Conservation (phyloP, 352 stramenopile genomes). For the Halophytophthora polymorphica region DNA sequence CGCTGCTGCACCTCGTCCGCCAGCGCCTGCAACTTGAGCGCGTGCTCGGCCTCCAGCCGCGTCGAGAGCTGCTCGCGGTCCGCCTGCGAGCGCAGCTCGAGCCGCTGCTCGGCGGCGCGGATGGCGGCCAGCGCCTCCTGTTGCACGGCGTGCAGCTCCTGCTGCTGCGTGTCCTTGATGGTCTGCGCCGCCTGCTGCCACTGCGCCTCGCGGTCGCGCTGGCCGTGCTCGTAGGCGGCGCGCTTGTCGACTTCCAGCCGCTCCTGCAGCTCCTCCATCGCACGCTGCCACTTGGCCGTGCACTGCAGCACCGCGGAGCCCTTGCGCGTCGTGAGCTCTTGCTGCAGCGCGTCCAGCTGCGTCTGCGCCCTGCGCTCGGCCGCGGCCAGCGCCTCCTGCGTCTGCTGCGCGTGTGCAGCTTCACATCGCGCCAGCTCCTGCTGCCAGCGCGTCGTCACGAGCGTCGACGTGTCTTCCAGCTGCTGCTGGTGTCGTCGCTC, state of each 20-base stretch:
- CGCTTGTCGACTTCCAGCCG: constrained; percentile 63
- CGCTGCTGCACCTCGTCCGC: constrained; percentile 21
- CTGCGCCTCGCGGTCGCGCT: constrained; percentile 66
- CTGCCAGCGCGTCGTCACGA: constrained; percentile 31
- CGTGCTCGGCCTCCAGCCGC: constrained; percentile 34
- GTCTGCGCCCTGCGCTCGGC: constrained; percentile 32
- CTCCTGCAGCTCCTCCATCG: constrained; percentile 62
- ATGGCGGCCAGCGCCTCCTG: constrained; percentile 64
- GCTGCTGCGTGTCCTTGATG: constrained; percentile 74
- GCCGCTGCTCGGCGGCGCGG: constrained; percentile 58
- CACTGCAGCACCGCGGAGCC: constrained; percentile 54
- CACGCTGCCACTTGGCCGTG: constrained; percentile 68
- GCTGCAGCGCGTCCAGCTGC: constrained; percentile 40
- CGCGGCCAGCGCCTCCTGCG: constrained; percentile 30
- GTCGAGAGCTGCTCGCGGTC: constrained; percentile 27
- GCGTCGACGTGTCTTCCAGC: constrained; percentile 27
- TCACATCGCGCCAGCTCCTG: constrained; percentile 27
- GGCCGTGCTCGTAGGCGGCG: constrained; percentile 52
- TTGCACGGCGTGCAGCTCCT: constrained; percentile 59
- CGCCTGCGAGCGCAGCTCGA: constrained; percentile 44
- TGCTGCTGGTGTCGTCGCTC: constrained; percentile 10
- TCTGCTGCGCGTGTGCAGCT: constrained; percentile 25
- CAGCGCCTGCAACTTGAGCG: constrained; percentile 12
- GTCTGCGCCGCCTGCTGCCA: constrained; percentile 70
- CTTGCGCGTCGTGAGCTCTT: constrained; percentile 65